Evolutionary conservation across 345 rosid species (phyloP).

Genomic region (Gossypium rotundifolium): DNA sequence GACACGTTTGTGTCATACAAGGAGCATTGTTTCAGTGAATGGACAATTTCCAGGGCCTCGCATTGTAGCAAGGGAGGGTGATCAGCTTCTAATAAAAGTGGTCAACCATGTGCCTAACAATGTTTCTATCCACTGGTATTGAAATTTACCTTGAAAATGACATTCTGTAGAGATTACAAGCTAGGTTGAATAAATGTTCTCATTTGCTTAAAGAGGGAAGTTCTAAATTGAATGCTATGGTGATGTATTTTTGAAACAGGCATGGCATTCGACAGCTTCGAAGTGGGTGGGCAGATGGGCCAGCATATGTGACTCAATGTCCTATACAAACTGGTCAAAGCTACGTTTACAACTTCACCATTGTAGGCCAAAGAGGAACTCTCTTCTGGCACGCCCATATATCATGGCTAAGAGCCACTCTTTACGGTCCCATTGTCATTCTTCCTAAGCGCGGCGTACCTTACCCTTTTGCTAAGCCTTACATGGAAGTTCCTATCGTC

Average conservation of each 20-base stretch:
- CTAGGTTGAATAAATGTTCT: not conserved
- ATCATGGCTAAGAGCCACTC: slow-evolving; percentile 68
- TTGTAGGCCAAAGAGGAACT: slow-evolving; percentile 55
- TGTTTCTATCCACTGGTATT: slow-evolving; percentile 52
- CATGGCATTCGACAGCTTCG: slow-evolving; percentile 56
- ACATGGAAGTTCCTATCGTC: slow-evolving; percentile 64
- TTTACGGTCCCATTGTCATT: slow-evolving; percentile 66
- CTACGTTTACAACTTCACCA: slow-evolving; percentile 52
- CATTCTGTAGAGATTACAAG: not conserved
- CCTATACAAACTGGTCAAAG: slow-evolving; percentile 54
- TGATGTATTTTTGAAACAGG: slow-evolving; percentile 24
- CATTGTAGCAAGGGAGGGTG: slow-evolving; percentile 54
- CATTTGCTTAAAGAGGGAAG: not conserved
- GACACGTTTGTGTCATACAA: slow-evolving; percentile 47
- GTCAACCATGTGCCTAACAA: slow-evolving; percentile 47
- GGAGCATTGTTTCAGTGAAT: slow-evolving; percentile 51
- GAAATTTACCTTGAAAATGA: not conserved
- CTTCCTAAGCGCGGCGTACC: slow-evolving; percentile 58
- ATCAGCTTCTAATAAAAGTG: slow-evolving; percentile 44
- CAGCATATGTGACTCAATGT: slow-evolving; percentile 55
- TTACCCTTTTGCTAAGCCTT: slow-evolving; percentile 68
- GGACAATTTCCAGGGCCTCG: slow-evolving; percentile 57
- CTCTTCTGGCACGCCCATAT: slow-evolving; percentile 49
- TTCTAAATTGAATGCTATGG: not conserved
- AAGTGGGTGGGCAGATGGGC: slow-evolving; percentile 69